These are phyloP conservation scores for Trametes punicea DNA, from an alignment of 768 basidiomycete species.

Conservation along the genomic window DNA sequence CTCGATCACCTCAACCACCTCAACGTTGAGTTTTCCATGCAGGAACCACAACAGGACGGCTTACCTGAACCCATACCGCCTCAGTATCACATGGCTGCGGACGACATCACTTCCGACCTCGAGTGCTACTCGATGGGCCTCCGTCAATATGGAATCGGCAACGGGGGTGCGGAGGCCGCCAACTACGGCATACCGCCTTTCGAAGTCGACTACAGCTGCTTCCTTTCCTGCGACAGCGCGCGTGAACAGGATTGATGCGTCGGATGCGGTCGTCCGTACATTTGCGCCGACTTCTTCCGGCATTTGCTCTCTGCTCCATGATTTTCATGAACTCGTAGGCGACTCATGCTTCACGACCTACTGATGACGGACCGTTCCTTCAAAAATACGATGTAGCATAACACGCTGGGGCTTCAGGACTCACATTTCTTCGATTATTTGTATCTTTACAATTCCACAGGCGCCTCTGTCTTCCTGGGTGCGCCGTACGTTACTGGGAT, in stretches of 20 bases:
- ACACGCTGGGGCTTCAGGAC: conserved; percentile 1
- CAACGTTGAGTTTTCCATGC: neutral
- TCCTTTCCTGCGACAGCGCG: conserved; percentile 13
- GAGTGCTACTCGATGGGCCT: conserved; percentile 26
- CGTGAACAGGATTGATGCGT: neutral
- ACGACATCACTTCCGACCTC: conserved; percentile 20
- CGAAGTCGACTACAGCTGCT: conserved; percentile 22
- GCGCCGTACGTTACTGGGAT: conserved; percentile 9
- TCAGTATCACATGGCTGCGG: neutral
- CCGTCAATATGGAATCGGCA: conserved; percentile 21
- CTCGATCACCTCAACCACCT: neutral
- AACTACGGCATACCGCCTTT: conserved; percentile 19
- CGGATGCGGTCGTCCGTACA: neutral
- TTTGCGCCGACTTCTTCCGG: neutral
- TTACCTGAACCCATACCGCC: neutral
- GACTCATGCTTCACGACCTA: conserved; percentile 13
- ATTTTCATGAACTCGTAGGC: conserved; percentile 13
- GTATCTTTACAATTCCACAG: conserved; percentile 13
- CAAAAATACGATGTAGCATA: conserved; percentile 16
- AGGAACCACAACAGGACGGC: neutral
- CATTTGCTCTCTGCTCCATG: conserved; percentile 5
- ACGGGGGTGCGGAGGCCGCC: conserved; percentile 9
- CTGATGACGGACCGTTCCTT: conserved; percentile 11
- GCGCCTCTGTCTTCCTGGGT: neutral
- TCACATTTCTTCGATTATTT: conserved; percentile 15